These are phyloP conservation scores for Mimosa pudica DNA, from an alignment of 306 rosid genomes.

Conservation along the genomic window DNA sequence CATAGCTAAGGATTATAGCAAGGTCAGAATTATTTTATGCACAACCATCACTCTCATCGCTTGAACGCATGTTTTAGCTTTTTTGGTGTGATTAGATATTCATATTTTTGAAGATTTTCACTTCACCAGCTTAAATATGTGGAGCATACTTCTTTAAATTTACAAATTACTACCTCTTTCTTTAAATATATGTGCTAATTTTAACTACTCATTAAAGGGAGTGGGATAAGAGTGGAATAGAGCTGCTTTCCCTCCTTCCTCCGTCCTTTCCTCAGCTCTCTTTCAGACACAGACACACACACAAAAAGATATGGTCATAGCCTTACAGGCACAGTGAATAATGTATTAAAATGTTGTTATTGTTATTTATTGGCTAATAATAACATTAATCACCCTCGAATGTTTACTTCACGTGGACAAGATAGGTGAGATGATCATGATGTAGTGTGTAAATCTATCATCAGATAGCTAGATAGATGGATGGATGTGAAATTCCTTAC, in stretches of 20 bases:
- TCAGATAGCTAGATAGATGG: neutral
- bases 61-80: neutral
- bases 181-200: neutral
- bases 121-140: neutral
- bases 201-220: neutral
- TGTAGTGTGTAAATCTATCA: constrained; percentile 41
- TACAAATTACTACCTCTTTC: constrained; percentile 13
- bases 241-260: neutral
- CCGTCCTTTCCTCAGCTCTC: neutral
- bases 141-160: neutral
- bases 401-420: constrained; percentile 58
- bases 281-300: neutral
- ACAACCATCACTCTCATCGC: neutral
- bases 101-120: neutral
- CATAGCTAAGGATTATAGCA: neutral
- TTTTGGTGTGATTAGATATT: constrained; percentile 3
- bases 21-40: constrained; percentile 22
- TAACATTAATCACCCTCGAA: constrained; percentile 7
- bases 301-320: neutral
- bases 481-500: constrained; percentile 51
- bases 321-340: neutral
- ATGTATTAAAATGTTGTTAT: neutral
- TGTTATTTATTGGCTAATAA: constrained; percentile 11
- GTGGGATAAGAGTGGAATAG: neutral
- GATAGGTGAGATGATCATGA: constrained; percentile 42